Percentiles rank a stretch among this genome's conserved stretches.
Conservation (phyloP, 306 rosid genomes). For the Argentina anserina region DNA sequence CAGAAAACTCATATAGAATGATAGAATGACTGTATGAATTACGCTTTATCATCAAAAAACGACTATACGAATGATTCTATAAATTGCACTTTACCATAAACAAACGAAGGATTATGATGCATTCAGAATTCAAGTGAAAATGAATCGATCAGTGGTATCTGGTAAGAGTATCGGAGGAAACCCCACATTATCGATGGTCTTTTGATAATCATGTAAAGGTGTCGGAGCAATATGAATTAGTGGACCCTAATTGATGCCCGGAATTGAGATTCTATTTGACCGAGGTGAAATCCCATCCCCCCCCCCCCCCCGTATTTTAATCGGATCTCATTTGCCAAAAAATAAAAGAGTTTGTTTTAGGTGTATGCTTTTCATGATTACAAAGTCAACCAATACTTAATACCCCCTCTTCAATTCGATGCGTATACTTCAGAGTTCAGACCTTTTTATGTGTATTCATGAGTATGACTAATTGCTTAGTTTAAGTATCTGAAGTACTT, state of each 20-base stretch:
- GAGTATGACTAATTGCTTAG: background rate
- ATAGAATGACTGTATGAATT: too few relatives aligned
- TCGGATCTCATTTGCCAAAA: background rate
- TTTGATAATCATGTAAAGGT: conserved; percentile 24
- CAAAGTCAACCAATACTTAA: conserved; percentile 30
- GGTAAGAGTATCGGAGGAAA: background rate
- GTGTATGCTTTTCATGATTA: conserved; percentile 23
- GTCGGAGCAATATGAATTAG: conserved; percentile 15
- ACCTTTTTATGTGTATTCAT: background rate
- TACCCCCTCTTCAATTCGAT: background rate
- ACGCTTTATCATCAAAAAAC: too few relatives aligned
- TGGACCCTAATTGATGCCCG: conserved; percentile 22
- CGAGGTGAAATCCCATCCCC: background rate
- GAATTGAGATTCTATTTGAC: conserved; percentile 24
- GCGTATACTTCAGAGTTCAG: conserved; percentile 6
- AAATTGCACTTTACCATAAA: too few relatives aligned
- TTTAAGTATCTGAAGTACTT: background rate
- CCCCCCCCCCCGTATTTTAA: background rate
- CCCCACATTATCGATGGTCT: conserved; percentile 16
- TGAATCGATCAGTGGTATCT: background rate
- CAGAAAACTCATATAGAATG: too few relatives aligned
- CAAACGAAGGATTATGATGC: too few relatives aligned
- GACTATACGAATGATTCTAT: too few relatives aligned
- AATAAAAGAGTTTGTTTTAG: conserved; percentile 6
- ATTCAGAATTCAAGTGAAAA: background rate